Evolutionary conservation across 148 eudicot genomes (phyloP).

Genomic region (Silene uniflora): DNA sequence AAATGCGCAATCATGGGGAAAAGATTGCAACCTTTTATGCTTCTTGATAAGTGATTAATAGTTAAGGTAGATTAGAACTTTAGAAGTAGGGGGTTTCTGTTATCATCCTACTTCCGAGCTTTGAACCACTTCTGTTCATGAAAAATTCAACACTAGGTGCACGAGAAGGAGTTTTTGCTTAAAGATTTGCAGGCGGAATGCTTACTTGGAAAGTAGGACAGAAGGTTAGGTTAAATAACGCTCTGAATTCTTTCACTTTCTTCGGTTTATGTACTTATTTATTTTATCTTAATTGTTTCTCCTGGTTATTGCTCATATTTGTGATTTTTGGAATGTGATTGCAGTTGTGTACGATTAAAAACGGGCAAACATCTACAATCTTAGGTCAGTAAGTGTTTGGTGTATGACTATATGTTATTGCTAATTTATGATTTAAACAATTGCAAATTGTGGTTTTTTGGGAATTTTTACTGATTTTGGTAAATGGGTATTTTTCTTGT

Average conservation of each 20-base stretch:
- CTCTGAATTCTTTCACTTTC: too few relatives aligned
- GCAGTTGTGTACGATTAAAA: too few relatives aligned
- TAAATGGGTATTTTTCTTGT: constrained; percentile 9
- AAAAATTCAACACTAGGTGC: constrained; percentile 39
- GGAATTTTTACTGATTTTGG: constrained; percentile 1
- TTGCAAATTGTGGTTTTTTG: not conserved
- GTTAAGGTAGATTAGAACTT: not conserved
- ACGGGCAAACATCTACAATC: too few relatives aligned
- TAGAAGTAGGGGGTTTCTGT: constrained; percentile 2
- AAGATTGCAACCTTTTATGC: not conserved
- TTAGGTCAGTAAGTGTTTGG: too few relatives aligned
- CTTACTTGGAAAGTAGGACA: constrained; percentile 42
- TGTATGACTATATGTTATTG: too few relatives aligned
- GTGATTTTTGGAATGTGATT: too few relatives aligned
- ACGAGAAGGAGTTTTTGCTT: constrained; percentile 82
- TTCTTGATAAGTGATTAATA: not conserved
- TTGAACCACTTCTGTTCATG: not conserved
- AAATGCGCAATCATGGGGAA: not conserved
- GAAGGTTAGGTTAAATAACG: constrained; percentile 57
- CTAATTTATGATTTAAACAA: not conserved
- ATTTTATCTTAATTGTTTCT: too few relatives aligned
- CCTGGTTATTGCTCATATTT: too few relatives aligned
- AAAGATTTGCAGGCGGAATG: constrained; percentile 65
- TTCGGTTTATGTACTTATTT: too few relatives aligned
- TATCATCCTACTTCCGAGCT: not conserved